phyloP scores from a whole-genome alignment of 441 rosid genomes.

The Sinapis alba region DNA sequence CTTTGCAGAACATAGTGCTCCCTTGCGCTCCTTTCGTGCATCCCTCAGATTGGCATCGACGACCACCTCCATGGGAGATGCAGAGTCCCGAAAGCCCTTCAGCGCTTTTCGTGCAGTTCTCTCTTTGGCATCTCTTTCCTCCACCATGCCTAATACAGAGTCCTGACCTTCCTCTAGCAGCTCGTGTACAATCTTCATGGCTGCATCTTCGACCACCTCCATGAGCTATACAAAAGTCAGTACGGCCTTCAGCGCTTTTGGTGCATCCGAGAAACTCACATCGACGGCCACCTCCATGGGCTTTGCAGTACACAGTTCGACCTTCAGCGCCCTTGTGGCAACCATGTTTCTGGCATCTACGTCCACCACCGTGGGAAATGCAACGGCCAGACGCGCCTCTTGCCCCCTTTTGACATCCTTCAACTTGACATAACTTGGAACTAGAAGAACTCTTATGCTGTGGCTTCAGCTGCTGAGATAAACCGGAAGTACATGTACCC shows the following conservation, averaged over 20 bases:
- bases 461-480: constrained; percentile 55
- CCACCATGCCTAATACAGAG: constrained; percentile 97
- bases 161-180: constrained; percentile 98
- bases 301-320: constrained; percentile 95
- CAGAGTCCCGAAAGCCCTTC: constrained; percentile 98
- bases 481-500: constrained; percentile 83
- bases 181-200: constrained; percentile 77
- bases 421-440: constrained; percentile 83
- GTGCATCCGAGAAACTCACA: constrained; percentile 97
- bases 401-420: constrained; percentile 98
- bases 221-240: constrained; percentile 93
- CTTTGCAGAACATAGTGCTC: constrained; percentile 97
- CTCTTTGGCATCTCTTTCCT: constrained; percentile 93
- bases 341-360: constrained; percentile 87
- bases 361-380: constrained; percentile 97
- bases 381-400: constrained; percentile 98
- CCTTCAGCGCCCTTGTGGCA: constrained; percentile 99
- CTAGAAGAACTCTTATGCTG: constrained; percentile 55
- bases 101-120: constrained; percentile 91
- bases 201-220: constrained; percentile 98
- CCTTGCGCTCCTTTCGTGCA: constrained; percentile 99
- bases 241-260: constrained; percentile 97
- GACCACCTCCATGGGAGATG: constrained; percentile 98
- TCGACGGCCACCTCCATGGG: constrained; percentile 98
- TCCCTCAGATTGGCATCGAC: constrained; percentile 79